Base-by-base conservation (phyloP, 441 rosid genomes). In the Populus tomentosa region DNA sequence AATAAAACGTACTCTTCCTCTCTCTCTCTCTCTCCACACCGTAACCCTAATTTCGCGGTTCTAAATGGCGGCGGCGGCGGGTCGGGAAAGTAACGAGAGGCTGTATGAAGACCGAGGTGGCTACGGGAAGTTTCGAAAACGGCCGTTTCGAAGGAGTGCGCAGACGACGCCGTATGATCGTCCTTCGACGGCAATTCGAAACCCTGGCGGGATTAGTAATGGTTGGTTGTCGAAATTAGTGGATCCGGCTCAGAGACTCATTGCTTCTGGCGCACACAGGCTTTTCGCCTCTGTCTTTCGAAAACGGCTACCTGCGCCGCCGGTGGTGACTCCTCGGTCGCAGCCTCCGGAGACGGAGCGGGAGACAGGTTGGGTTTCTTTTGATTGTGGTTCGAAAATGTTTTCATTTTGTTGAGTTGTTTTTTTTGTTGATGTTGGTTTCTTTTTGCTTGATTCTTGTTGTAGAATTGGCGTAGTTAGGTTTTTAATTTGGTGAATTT, bases 181-280 rank as follows among this genome's bases (percentile, higher is more conserved):
- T 5, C 97, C 94, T n/a, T 75, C 87, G 24, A 74, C 88, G 21
- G 79, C 88, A 5, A 73, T 79, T 42, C 81, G 92, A 70, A 90
- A 86, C 81, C 64, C 90, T 36, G 73, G 78, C 65, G 26, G 62
- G 18, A 36, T 68, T 65, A 80, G 72, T 13, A 81, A 84, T 78
- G 91, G 95, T 13, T 96, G 98, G 99, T 67, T 96, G 32, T 87
- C 98, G 79, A 96, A 89, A 84, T 62, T 96, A 73, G 91, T 94
- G 82, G 96, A 94, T 90, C 99, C 98, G 74, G 97, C 98, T 24
- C 98, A 90, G 77, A 78, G 90, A 75, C 88, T 96, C 71, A 86
- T 96, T 78, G 73, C 90, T 46, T 86, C 91, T 13, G 78, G 94
- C 75, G 99, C 99, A 69, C 88, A 90, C 74, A 85, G 80, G 79